Evolutionary conservation across 805 yeast species (phyloP).

Genomic region (Saccharomycopsis oosterbeekiorum): DNA sequence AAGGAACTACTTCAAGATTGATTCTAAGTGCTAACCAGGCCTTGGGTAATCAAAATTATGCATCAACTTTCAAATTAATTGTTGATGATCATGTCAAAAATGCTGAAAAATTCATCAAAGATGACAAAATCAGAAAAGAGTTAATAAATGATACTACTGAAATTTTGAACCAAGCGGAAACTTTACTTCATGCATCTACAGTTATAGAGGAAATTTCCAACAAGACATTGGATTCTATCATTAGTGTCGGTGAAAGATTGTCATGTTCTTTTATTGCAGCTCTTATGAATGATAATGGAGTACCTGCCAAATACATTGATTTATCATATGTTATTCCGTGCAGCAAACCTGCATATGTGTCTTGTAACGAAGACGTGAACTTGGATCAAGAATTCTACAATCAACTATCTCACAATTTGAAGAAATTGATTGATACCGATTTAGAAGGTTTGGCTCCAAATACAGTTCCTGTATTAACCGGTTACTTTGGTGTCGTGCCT

Average conservation of each 20-base stretch:
- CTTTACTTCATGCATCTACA: constrained; percentile 76
- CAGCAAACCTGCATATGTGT: constrained; percentile 23
- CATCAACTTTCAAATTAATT: constrained; percentile 51
- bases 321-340: constrained; percentile 62
- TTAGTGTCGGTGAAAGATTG: constrained; percentile 91
- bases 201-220: constrained; percentile 86
- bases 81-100: constrained; percentile 71
- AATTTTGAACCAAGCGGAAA: constrained; percentile 61
- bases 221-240: constrained; percentile 78
- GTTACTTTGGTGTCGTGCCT: constrained; percentile 92
- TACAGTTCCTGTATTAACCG: constrained; percentile 84
- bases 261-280: constrained; percentile 86
- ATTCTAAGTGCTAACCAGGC: constrained; percentile 78
- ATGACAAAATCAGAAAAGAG: constrained; percentile 36
- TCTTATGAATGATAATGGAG: constrained; percentile 73
- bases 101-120: constrained; percentile 46
- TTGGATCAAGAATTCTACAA: constrained; percentile 61
- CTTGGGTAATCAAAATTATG: constrained; percentile 48
- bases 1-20: constrained; percentile 89
- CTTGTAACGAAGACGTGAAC: constrained; percentile 39
- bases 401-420: constrained; percentile 43
- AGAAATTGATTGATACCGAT: constrained; percentile 34
- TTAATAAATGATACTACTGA: constrained; percentile 49
- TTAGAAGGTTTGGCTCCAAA: constrained; percentile 23
- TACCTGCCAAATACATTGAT: constrained; percentile 70